Evolutionary conservation across 1,284 basidiomycete genomes (phyloP), one percentile per base, ranked within the genome.

Genomic region (Neolentinus lepideus): DNA sequence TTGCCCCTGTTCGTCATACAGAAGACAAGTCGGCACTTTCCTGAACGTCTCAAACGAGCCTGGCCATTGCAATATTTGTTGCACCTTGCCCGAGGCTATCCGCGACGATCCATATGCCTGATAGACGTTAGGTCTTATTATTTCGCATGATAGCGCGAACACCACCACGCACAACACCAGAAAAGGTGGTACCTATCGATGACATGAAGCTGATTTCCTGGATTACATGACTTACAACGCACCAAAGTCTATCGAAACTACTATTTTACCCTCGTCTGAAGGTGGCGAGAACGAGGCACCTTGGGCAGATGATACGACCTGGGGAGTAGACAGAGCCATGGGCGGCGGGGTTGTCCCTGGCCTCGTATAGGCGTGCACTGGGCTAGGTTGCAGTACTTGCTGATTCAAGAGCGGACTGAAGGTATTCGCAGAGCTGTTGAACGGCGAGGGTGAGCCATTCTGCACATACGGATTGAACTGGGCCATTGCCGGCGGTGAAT

Each of bases 61-160:
- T 0, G 87, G 87, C 88, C 88, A 90, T 57, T 80, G 79, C 8
- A 91, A 68, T 53, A 91, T 90, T 64, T 90, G 88, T 61, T 90
- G 89, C 0, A 91, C 79, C 59, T 75, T 75, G 11, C 88, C 89
- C 1, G 78, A 80, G n/a, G 84, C 80, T 60, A 91, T 88, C 58
- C 88, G 82, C n/a, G 88, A 84, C 22, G 88, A 90, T 6, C 84
- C 89, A 64, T 88, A 91, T 1, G 88, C 86, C 85, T 86, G 56
- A n/a, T 38, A 10, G 1, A 2, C 6, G 31, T 12, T n/a, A 43
- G 38, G 19, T 43, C 16, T 16, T 16, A n/a, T 21, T 43, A n/a
- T 29, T 6, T 16, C 54, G 38, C 43, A 3, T 21, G 4, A 19
- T 12, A 19, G 4, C 38, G 31, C 21, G n/a, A 36, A 19, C 48